Evolutionary conservation across 2,329 filamentous ascomycete genomes (phyloP).

Genomic region (Dactylellina sp.): DNA sequence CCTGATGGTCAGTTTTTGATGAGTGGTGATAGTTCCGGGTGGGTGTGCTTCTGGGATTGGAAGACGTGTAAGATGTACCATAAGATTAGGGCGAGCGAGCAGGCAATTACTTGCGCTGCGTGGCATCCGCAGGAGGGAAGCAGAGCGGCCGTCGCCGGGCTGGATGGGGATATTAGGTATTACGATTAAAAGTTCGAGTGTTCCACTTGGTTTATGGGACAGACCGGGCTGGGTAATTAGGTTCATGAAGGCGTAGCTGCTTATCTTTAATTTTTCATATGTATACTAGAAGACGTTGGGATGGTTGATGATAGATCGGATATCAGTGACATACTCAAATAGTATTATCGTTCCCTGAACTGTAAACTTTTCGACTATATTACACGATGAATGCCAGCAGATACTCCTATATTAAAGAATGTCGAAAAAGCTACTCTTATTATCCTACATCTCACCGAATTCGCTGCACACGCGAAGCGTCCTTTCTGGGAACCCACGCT

Average conservation of each 20-base stretch:
- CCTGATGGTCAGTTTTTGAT: constrained; percentile 92
- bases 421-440: constrained; percentile 16
- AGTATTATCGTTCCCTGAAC: neutral
- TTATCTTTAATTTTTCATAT: constrained; percentile 18
- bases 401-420: constrained; percentile 25
- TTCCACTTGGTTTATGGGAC: neutral
- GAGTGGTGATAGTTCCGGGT: constrained; percentile 87
- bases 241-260: neutral
- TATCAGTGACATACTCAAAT: neutral
- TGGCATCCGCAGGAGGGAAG: constrained; percentile 99
- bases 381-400: constrained; percentile 38
- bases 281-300: constrained; percentile 30
- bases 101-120: constrained; percentile 84
- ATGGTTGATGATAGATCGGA: constrained; percentile 11
- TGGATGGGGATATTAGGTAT: constrained; percentile 68
- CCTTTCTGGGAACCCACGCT: constrained; percentile 49
- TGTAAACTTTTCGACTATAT: constrained; percentile 46
- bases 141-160: constrained; percentile 89
- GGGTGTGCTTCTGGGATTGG: constrained; percentile 98
- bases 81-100: constrained; percentile 87
- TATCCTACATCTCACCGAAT: constrained; percentile 43
- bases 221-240: neutral
- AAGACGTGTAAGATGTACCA: constrained; percentile 99
- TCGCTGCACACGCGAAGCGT: constrained; percentile 23
- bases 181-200: constrained; percentile 26